These are phyloP conservation scores for Aspergillus sp. DNA, from an alignment of 2,329 filamentous ascomycete genomes.

Conservation along the genomic window DNA sequence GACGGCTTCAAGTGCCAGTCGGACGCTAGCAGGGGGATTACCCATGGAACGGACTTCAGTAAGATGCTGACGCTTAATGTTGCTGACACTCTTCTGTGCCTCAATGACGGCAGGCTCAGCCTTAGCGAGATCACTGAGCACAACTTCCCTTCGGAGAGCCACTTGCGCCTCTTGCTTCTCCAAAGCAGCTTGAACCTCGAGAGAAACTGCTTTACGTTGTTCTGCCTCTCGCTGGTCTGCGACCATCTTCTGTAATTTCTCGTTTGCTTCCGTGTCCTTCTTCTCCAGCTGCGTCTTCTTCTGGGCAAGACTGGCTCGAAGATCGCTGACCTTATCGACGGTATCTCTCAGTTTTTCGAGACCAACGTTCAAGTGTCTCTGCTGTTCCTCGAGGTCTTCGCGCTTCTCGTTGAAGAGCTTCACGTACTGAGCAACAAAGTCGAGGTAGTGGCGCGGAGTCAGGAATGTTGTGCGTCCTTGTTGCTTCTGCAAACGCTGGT, in stretches of 20 bases:
- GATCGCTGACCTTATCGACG: constrained; percentile 92
- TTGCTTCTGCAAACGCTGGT: constrained; percentile 82
- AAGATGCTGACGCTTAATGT: constrained; percentile 96
- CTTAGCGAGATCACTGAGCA: constrained; percentile 81
- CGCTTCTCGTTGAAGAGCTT: constrained; percentile 97
- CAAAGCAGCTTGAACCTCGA: constrained; percentile 84
- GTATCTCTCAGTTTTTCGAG: constrained; percentile 96
- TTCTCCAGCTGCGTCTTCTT: constrained; percentile 92
- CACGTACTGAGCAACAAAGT: constrained; percentile 97
- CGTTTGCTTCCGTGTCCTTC: constrained; percentile 93
- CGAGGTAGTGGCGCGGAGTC: constrained; percentile 93
- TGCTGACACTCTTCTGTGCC: constrained; percentile 93
- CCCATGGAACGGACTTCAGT: constrained; percentile 98
- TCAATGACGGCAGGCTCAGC: constrained; percentile 92
- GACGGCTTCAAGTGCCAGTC: constrained; percentile 91
- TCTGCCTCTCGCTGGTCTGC: constrained; percentile 94
- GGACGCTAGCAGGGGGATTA: constrained; percentile 86
- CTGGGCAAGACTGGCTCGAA: constrained; percentile 84
- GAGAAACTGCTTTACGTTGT: constrained; percentile 80
- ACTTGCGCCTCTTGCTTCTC: constrained; percentile 90
- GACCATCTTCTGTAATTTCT: constrained; percentile 96
- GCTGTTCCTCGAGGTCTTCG: constrained; percentile 96
- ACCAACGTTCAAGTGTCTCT: constrained; percentile 96
- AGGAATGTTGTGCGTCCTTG: constrained; percentile 91
- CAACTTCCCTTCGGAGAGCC: constrained; percentile 76